Evolutionary conservation across 208 protist species (phyloP).

Genomic region (Acanthamoeba triangularis): DNA sequence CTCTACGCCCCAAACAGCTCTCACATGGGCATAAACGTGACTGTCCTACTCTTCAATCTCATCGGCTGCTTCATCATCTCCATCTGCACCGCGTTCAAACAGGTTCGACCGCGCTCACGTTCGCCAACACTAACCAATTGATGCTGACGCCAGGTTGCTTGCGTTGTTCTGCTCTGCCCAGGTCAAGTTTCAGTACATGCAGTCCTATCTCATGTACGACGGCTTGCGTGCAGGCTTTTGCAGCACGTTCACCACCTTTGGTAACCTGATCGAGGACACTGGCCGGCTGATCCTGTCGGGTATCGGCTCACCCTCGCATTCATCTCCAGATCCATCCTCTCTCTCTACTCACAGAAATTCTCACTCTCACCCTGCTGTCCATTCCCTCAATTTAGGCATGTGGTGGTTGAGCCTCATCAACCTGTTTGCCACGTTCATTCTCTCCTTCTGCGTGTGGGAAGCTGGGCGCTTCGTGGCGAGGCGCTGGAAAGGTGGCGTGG

Average conservation of each 20-base stretch:
- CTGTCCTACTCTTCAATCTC: conserved; percentile 37
- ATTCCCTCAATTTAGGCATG: conserved; percentile 41
- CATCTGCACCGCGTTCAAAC: conserved; percentile 63
- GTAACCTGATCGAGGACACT: conserved; percentile 82
- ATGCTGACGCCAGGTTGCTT: neutral
- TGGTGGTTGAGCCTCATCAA: conserved; percentile 64
- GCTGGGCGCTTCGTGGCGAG: neutral
- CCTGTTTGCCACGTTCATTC: conserved; percentile 35
- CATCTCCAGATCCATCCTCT: too few relatives aligned
- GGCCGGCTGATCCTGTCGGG: conserved; percentile 72
- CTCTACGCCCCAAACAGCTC: conserved; percentile 26
- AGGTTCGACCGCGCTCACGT: neutral
- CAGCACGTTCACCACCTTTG: conserved; percentile 84
- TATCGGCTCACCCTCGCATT: neutral
- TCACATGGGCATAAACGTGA: conserved; percentile 39
- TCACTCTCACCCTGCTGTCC: too few relatives aligned
- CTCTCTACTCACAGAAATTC: neutral
- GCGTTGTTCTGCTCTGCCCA: neutral
- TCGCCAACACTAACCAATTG: neutral
- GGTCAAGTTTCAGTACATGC: conserved; percentile 80
- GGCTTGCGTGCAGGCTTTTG: conserved; percentile 74
- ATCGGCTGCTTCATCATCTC: conserved; percentile 58
- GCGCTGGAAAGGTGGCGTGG: conserved; percentile 21
- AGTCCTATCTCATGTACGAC: conserved; percentile 79
- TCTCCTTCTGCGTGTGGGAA: conserved; percentile 60